Conservation (phyloP, 2,329 filamentous ascomycete species). For the Alternaria triticina region DNA sequence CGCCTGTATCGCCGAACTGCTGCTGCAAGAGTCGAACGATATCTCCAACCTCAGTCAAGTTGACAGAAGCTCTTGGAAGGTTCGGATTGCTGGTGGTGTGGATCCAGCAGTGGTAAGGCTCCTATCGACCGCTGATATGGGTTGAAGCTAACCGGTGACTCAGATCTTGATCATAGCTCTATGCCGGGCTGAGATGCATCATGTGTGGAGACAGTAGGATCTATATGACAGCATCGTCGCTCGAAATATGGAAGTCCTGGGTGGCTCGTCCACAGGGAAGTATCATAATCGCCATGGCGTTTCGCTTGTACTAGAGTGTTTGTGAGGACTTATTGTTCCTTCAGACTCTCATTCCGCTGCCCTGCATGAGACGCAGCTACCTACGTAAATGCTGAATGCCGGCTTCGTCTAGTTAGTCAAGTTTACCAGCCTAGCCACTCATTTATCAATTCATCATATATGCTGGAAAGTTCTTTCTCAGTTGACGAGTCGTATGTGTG, state of each 20-base stretch:
- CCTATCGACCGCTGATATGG: background rate
- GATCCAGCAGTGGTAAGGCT: background rate
- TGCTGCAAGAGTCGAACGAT: conserved; percentile 1
- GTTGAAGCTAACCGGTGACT: background rate
- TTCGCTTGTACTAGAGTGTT: background rate
- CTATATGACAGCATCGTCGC: background rate
- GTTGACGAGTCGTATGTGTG: background rate
- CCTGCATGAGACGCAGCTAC: background rate
- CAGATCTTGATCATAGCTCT: background rate
- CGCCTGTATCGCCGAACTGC: background rate
- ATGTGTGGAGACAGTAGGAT: background rate
- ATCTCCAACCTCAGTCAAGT: background rate
- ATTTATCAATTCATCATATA: background rate
- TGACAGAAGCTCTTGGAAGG: conserved; percentile 1
- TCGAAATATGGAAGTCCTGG: background rate
- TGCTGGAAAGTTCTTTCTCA: background rate
- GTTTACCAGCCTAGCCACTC: background rate
- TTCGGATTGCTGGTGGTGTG: background rate
- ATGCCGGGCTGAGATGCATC: background rate
- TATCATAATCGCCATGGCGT: background rate
- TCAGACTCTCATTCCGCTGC: background rate
- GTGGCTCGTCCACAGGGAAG: background rate
- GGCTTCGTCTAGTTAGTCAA: background rate
- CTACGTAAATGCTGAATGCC: background rate
- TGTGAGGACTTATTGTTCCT: background rate